phyloP scores from a whole-genome alignment of 192 early-diverging fungal species.

The Radiomyces spectabilis region DNA sequence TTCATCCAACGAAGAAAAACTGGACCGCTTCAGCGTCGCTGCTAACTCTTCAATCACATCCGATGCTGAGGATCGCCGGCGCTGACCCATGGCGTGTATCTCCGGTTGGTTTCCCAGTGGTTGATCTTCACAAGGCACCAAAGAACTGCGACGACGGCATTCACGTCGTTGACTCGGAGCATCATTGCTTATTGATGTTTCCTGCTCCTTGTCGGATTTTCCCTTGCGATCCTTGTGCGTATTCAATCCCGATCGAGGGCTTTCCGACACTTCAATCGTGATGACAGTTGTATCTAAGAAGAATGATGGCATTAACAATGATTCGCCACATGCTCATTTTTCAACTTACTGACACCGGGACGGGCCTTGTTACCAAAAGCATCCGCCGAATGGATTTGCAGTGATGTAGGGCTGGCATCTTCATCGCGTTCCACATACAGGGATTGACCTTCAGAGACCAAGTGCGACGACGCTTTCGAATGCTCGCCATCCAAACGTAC shows the following conservation, averaged over 20 bases:
- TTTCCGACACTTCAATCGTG: slow-evolving; percentile 6
- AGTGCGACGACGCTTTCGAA: slow-evolving; percentile 6
- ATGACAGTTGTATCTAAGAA: slow-evolving; percentile 8
- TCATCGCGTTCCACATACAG: slow-evolving; percentile 46
- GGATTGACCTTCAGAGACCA: slow-evolving; percentile 34
- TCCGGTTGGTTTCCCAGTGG: slow-evolving; percentile 7
- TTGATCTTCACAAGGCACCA: slow-evolving; percentile 50
- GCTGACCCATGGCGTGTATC: background rate
- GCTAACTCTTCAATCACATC: slow-evolving; percentile 2
- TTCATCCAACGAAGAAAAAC: background rate
- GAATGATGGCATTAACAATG: background rate
- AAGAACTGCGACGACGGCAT: slow-evolving; percentile 31
- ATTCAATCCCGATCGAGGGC: too few relatives aligned
- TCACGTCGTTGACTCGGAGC: slow-evolving; percentile 11
- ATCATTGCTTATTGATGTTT: background rate
- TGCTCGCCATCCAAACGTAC: slow-evolving; percentile 13
- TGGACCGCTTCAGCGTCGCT: background rate
- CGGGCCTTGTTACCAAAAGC: background rate
- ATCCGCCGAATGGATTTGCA: slow-evolving; percentile 10
- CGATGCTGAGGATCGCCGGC: background rate
- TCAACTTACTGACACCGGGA: background rate
- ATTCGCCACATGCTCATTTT: too few relatives aligned
- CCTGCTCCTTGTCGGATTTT: background rate
- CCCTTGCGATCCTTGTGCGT: background rate
- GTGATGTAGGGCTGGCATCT: slow-evolving; percentile 36